Base-by-base conservation (phyloP, 768 basidiomycete species). In the Leccinum fibrillosum region DNA sequence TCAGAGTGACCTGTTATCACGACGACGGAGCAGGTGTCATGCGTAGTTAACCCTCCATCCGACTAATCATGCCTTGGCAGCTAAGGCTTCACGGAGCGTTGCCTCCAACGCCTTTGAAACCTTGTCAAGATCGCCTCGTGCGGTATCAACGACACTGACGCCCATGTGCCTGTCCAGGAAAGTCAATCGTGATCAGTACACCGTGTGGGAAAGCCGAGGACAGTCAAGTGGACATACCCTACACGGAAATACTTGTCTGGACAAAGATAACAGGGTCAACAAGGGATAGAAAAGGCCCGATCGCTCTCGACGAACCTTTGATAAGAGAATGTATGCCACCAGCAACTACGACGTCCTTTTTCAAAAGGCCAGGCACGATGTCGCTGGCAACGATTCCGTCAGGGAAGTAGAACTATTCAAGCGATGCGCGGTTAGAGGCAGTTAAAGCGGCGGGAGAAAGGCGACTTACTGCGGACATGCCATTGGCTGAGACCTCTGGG, bases 221-320 rank as follows among this genome's bases (percentile, higher is more conserved):
- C 61, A 26, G 13, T 54, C n/a, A 15, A 45, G 21, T 9, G 53
- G 17, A 77, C 81, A 39, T 58, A 83, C 82, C 94, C 94, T 54
- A 97, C 86, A 52, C 94, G 88, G 87, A 96, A 94, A 74, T 96
- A 96, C 67, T 86, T 88, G 68, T 89, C 89, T 90, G 61, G 25
- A 61, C 23, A 55, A 28, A 11, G 17, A 44, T 12, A 8, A 30
- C 13, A 34, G 42, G 21, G 61, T 71, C 42, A 68, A 28, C 12
- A 12, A 39, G 35, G 17, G 34, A n/a, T 23, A 34, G 51, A 28
- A 50, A 30, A 50, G 52, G 21, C 51, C 42, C 51, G 17, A 8
- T 45, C 53, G 10, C 34, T 26, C 15, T 39, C 34, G 35, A 71
- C 77, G n/a, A 37, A 86, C 89, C 88, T 78, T 92, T 94, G 73